Base-by-base conservation (phyloP, 2,329 filamentous ascomycete species). In the Aspergillus texensis region DNA sequence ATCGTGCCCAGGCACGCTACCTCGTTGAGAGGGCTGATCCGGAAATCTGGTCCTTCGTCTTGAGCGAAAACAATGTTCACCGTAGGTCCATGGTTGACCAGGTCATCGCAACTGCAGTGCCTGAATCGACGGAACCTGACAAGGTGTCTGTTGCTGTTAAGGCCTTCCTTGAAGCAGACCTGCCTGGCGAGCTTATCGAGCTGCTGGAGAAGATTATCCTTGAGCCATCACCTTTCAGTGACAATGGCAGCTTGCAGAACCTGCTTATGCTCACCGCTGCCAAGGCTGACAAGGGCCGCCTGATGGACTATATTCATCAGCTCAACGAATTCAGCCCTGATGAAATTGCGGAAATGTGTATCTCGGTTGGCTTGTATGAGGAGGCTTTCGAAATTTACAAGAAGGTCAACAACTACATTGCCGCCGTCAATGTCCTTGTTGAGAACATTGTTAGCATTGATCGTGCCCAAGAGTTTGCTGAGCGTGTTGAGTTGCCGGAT, bases 361-460 rank as follows among this genome's bases (percentile, higher is more conserved):
- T 98, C 72, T 92, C 96, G 63, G 93, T 98, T 63, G 95, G 95
- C 65, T 86, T 99, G 70, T 92, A 92, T 74, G 96, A 99, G 79
- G 96, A 99, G 79, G 95, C 95, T 1, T 97, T 99, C 71, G 93
- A 97, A 81, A 95, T 99, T 71, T 96, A 93, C 86, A 98, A 98
- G 88, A 99, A 99, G 87, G 91, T 94, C 70, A 89, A 91, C 75
- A 93, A 96, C 80, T 93, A 96, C 79, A 84, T 87, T 60, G 91
- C 91, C 57, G 95, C 96, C 34, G 91, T 92, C 71, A 91, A 94
- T 68, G 95, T 99, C 34, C 88, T 99, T 6, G 92, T 99, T 30
- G 95, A 99, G 74, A 90, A 99, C 75, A 89, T 99, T 72, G 94
- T 99, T 74, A 97, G 93, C 85, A 98, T 99, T 72, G 96, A 99